Conservation (phyloP, 345 rosid species). For the Linum tenue region DNA sequence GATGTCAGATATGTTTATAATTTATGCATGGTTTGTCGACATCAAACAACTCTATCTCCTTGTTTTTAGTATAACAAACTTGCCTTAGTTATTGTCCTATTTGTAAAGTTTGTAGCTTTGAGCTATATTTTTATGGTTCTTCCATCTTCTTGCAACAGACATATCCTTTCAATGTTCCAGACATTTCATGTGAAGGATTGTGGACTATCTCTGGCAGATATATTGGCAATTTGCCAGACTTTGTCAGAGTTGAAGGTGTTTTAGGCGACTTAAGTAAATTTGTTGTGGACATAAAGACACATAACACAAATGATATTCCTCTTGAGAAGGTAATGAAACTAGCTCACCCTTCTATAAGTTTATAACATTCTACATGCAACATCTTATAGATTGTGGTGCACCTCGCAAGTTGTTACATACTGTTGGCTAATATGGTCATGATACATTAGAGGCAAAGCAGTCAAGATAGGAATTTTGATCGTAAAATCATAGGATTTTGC, state of each 20-base stretch:
- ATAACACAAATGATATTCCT: slow-evolving; percentile 43
- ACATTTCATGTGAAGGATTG: slow-evolving; percentile 52
- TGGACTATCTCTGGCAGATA: slow-evolving; percentile 59
- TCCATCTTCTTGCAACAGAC: slow-evolving; percentile 30
- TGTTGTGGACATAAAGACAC: slow-evolving; percentile 45
- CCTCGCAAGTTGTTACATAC: background rate
- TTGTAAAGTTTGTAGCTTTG: background rate
- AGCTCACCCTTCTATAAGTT: background rate
- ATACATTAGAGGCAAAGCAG: background rate
- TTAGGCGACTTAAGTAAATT: slow-evolving; percentile 47
- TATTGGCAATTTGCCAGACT: slow-evolving; percentile 50
- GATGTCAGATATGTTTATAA: background rate
- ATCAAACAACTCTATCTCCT: background rate
- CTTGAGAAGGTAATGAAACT: slow-evolving; percentile 41
- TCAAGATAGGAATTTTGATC: too few species aligned
- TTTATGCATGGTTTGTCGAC: background rate
- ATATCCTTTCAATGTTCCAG: slow-evolving; percentile 50
- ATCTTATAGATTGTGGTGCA: background rate
- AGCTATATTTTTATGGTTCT: slow-evolving; percentile 1
- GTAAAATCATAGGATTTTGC: too few species aligned
- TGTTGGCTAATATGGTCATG: background rate
- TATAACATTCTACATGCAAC: background rate
- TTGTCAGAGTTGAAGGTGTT: slow-evolving; percentile 41
- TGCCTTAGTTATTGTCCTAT: background rate
- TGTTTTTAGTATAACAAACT: background rate